Conservation (phyloP, 352 stramenopile species). For the Phytophthora capsici region DNA sequence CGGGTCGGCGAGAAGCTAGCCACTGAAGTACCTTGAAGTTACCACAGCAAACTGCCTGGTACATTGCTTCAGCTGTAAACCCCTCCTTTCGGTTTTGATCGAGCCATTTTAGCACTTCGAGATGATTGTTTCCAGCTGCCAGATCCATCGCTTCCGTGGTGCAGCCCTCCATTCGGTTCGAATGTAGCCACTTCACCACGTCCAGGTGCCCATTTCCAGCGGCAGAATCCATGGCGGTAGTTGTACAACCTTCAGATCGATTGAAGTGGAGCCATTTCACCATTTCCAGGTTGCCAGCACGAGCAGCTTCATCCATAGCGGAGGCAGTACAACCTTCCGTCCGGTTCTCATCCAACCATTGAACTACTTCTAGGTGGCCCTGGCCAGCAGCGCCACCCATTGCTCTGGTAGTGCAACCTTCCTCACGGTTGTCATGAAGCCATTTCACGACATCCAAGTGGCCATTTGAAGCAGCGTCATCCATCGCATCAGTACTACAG, state of each 20-base stretch:
- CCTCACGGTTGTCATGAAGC: too few relatives aligned
- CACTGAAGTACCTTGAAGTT: too few relatives aligned
- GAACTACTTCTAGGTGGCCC: neutral
- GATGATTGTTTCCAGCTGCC: constrained; percentile 5
- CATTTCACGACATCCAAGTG: too few relatives aligned
- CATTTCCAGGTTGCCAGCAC: too few relatives aligned
- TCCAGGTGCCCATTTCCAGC: constrained; percentile 1
- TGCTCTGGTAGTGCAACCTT: neutral
- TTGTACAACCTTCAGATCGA: too few relatives aligned
- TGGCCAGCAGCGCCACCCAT: neutral
- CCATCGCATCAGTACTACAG: too few relatives aligned
- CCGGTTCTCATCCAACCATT: neutral
- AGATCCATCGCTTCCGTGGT: constrained; percentile 1
- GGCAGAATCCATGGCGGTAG: neutral
- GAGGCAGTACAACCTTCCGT: neutral
- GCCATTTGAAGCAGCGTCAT: too few relatives aligned
- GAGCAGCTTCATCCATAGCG: neutral
- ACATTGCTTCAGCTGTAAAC: neutral
- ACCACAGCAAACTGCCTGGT: neutral
- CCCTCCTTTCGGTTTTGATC: constrained; percentile 9
- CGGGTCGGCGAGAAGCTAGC: too few relatives aligned
- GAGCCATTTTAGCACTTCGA: constrained; percentile 7
- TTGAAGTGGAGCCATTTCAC: neutral
- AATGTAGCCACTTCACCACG: constrained; percentile 19
- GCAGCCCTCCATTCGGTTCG: constrained; percentile 6